Evolutionary conservation across 768 basidiomycete genomes (phyloP), one percentile per base, ranked within the genome.

Genomic region (Pleurotus citrinopileatus): DNA sequence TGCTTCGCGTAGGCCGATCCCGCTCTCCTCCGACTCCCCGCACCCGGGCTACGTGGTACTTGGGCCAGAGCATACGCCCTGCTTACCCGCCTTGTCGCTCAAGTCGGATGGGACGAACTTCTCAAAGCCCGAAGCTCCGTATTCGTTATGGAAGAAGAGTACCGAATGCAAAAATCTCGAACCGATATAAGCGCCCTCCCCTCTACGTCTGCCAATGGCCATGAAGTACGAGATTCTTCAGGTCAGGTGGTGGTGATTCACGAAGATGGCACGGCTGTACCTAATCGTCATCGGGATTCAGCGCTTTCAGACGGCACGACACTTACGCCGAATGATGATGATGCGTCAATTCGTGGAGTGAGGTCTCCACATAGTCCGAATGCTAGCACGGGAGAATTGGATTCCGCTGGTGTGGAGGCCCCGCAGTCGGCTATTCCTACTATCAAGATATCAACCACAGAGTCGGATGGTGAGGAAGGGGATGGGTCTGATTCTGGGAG

Each of bases 111-210:
- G 97, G 97, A 99, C 71, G 97, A 98, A 73, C 81, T 98, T 2
- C 79, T 99, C 54, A 94, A 94, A 75, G 89, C 91, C 12, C 86
- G 97, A 80, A 94, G 91, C 68, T 72, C 77, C 32, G 97, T 99
- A 12, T 98, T 99, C 69, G 97, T 99, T 36, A 99, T 99, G 97
- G 97, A 98, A 67, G 96, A 99, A 67, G 97, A 99, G 67, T 99
- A 99, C 67, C 82, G 97, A 32, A 89, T 91, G 85, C 96, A 98
- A 73, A 98, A 98, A 66, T 87, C 89, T 2, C 83, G 89, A 4
- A 73, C 67, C 2, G 91, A 94, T 25, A 74, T 88, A n/a, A 73
- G 77, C 44, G 66, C 73, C 46, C 66, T 57, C n/a, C 59, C 63
- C 15, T 46, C 28, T n/a, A 56, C 57, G 4, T 60, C 59, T 8